Evolutionary conservation across 257 asterid genomes (phyloP).

Genomic region (Penstemon newberryi): DNA sequence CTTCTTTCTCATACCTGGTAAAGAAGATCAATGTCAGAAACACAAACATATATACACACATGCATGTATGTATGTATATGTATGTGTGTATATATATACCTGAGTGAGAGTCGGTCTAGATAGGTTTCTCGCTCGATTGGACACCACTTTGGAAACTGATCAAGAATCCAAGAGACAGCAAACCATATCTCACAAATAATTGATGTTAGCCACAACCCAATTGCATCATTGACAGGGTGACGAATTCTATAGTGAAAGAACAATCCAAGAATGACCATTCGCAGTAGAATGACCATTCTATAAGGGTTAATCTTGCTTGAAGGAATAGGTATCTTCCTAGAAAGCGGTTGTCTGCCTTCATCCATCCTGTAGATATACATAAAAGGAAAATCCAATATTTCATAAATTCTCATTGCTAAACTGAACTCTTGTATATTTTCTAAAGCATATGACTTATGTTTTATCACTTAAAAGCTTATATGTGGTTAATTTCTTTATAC

Average conservation of each 20-base stretch:
- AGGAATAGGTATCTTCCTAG: conserved; percentile 74
- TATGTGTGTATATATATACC: conserved; percentile 37
- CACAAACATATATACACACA: too few relatives aligned
- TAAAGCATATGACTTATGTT: too few relatives aligned
- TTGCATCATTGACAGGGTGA: conserved; percentile 76
- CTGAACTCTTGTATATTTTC: too few relatives aligned
- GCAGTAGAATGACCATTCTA: conserved; percentile 67
- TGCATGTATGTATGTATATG: background rate
- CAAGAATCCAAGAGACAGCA: conserved; percentile 84
- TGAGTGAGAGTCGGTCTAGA: conserved; percentile 70
- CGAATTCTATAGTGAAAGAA: conserved; percentile 75
- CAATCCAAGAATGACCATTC: conserved; percentile 59
- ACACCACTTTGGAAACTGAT: conserved; percentile 82
- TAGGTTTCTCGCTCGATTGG: conserved; percentile 79
- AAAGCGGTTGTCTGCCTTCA: conserved; percentile 90
- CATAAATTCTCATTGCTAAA: too few relatives aligned
- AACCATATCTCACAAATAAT: conserved; percentile 89
- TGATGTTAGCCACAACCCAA: conserved; percentile 79
- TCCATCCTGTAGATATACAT: conserved; percentile 59
- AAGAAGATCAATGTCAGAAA: conserved; percentile 11
- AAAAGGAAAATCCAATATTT: background rate
- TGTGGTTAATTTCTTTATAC: too few relatives aligned
- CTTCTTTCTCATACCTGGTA: conserved; percentile 65
- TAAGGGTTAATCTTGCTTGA: conserved; percentile 86
- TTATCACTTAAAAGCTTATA: too few relatives aligned